Base-by-base conservation (phyloP, 1,284 basidiomycete genomes). In the Leccinum griseonigrum region DNA sequence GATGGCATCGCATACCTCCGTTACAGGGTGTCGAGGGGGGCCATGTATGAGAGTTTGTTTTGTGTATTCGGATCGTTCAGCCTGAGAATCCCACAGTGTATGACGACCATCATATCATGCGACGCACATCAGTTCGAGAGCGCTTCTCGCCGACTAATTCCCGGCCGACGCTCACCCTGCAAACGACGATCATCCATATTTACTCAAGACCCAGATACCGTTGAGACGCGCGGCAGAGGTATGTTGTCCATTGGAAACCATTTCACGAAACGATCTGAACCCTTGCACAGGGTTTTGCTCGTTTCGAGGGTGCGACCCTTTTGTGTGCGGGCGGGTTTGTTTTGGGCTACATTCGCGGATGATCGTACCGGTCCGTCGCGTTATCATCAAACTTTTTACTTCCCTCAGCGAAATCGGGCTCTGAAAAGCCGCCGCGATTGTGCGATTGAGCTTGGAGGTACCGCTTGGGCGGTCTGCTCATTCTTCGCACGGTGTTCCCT, bases 1-100 rank as follows among this genome's bases (percentile, higher is more conserved):
- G 50, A 48, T 40, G 29, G 7, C 52, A 57, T 57, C 66, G 56
- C 66, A 58, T 46, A 18, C 5, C 43, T 46, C 43, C 43, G 43
- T 46, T 46, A 46, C 43, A 46, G 43, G 43, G 43, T 46, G 40
- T 46, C 18, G 18, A 46, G 43, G 43, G 10, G 18, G 10, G 5
- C 2, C 18, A 22, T 46, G 43, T 46, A 46, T 46, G 43, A 46
- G 43, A 46, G 43, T 36, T 36, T 8, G 43, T 22, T 46, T 18
- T 46, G 60, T 48, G n/a, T 40, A 48, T 16, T n/a, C 34, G 10
- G 43, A 46, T 46, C 43, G 43, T 22, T 10, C 43, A 46, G 43
- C 32, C 32, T 34, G 11, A 34, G 32, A 18, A 18, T 46, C 43
- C 6, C 43, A 46, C 43, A 46, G 43, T 46, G 16, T 13, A 29